Conservation (phyloP, 1,284 basidiomycete genomes). For the Porodaedalea pini region DNA sequence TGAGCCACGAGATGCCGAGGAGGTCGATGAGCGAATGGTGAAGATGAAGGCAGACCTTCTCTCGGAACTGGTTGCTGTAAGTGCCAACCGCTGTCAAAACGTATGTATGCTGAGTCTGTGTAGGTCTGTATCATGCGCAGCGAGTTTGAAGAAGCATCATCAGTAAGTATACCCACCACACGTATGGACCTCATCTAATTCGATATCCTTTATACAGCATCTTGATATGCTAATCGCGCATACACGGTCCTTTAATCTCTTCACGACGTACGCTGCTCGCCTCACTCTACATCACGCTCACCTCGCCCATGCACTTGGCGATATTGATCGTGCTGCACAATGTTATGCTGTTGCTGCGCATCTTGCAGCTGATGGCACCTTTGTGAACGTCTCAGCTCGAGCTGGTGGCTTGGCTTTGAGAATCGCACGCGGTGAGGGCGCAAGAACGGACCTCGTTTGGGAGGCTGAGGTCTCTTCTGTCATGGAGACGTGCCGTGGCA, state of each 20-base stretch:
- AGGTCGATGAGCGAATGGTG: conserved; percentile 47
- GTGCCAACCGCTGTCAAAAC: conserved; percentile 24
- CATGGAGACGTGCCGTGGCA: conserved; percentile 42
- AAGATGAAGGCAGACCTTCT: conserved; percentile 66
- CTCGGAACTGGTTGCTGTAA: conserved; percentile 60
- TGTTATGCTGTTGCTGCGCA: conserved; percentile 61
- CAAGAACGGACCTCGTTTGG: conserved; percentile 22
- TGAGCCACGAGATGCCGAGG: conserved; percentile 45
- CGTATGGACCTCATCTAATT: neutral
- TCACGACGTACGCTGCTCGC: conserved; percentile 52
- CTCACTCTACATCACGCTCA: conserved; percentile 68
- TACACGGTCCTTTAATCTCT: conserved; percentile 54
- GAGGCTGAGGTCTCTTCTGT: conserved; percentile 37
- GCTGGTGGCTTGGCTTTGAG: conserved; percentile 57
- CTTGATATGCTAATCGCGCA: conserved; percentile 57
- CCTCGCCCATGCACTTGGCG: conserved; percentile 58
- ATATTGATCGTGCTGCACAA: conserved; percentile 45
- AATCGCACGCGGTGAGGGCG: conserved; percentile 41
- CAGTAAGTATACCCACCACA: conserved; percentile 28
- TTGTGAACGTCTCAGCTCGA: conserved; percentile 52
- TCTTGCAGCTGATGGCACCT: conserved; percentile 43
- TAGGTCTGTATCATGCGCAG: conserved; percentile 63
- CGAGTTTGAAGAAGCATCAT: conserved; percentile 56
- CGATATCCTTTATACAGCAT: conserved; percentile 33
- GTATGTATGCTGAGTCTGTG: neutral